These are phyloP conservation scores for Simplicillium sp. DNA, from an alignment of 2,329 filamentous ascomycete species.

Conservation along the genomic window DNA sequence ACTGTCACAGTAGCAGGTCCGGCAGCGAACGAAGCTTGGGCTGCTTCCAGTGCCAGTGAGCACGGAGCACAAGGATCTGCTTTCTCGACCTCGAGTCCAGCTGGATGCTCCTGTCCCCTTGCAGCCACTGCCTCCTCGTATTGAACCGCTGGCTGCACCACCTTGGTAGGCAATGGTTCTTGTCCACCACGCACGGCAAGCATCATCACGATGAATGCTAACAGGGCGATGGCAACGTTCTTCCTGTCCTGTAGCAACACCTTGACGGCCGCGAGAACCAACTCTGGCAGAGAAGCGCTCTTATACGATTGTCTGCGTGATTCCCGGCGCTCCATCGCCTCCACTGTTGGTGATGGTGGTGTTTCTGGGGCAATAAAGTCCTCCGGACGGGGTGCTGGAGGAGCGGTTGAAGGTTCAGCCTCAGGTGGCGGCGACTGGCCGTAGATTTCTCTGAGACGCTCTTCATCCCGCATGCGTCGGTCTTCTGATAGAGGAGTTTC, in stretches of 20 bases:
- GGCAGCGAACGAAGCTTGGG: conserved; percentile 3
- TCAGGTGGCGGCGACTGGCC: conserved; percentile 21
- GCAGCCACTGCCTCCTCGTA: no score
- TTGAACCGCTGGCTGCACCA: conserved; percentile 2
- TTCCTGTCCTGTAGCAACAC: conserved; percentile 48
- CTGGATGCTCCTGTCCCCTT: not conserved
- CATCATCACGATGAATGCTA: conserved; percentile 44
- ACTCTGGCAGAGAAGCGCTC: conserved; percentile 40
- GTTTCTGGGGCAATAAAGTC: conserved; percentile 5
- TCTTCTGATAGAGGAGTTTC: conserved; percentile 16
- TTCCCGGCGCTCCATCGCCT: conserved; percentile 20
- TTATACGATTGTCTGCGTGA: conserved; percentile 21
- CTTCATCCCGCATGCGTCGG: conserved; percentile 34
- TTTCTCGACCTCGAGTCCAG: not conserved
- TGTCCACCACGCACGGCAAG: conserved; percentile 29
- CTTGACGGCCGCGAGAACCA: conserved; percentile 42
- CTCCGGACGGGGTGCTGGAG: not conserved
- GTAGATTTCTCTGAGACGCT: conserved; percentile 45
- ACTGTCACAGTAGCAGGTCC: conserved; percentile 14
- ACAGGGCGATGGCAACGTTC: conserved; percentile 46
- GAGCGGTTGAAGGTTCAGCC: not conserved
- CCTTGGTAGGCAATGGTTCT: not conserved
- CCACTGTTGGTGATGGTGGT: conserved; percentile 11
- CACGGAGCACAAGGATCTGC: conserved; percentile 14
- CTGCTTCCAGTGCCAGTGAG: conserved; percentile 12